These are phyloP conservation scores for Bacidia rubella DNA, from an alignment of 495 filamentous ascomycete species.

Conservation along the genomic window DNA sequence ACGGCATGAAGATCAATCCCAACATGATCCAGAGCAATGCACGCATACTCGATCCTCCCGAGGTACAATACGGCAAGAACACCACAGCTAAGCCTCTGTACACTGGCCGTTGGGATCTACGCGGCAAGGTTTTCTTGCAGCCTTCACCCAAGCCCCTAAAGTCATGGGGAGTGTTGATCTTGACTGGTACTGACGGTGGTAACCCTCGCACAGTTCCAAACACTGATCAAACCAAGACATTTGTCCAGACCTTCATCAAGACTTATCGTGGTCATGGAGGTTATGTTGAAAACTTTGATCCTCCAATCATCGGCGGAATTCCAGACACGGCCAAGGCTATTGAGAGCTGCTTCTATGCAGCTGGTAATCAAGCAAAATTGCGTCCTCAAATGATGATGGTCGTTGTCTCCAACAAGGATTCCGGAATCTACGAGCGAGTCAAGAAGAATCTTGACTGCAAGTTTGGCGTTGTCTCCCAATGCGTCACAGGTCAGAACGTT, in stretches of 20 bases:
- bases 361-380: slow-evolving; percentile 28
- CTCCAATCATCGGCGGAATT: slow-evolving; percentile 21
- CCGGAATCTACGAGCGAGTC: slow-evolving; percentile 55
- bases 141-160: slow-evolving; percentile 44
- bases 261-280: slow-evolving; percentile 64
- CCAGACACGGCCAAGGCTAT: slow-evolving; percentile 38
- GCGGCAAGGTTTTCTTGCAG: slow-evolving; percentile 57
- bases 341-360: slow-evolving; percentile 35
- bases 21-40: slow-evolving; percentile 53
- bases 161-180: slow-evolving; percentile 57
- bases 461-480: slow-evolving; percentile 64
- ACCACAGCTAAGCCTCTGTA: slow-evolving; percentile 39
- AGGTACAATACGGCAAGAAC: slow-evolving; percentile 47
- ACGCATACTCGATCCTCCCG: slow-evolving; percentile 55
- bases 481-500: slow-evolving; percentile 49
- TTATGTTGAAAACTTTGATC: slow-evolving; percentile 29
- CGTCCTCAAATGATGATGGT: slow-evolving; percentile 43
- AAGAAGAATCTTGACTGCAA: slow-evolving; percentile 76
- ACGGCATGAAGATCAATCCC: slow-evolving; percentile 51
- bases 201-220: slow-evolving; percentile 22
- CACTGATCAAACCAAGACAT: slow-evolving; percentile 35
- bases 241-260: slow-evolving; percentile 44
- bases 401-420: slow-evolving; percentile 52
- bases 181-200: slow-evolving; percentile 24
- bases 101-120: slow-evolving; percentile 73